These are phyloP conservation scores for Dictyostelium citrinum DNA, from an alignment of 78 protist species.

Conservation along the genomic window DNA sequence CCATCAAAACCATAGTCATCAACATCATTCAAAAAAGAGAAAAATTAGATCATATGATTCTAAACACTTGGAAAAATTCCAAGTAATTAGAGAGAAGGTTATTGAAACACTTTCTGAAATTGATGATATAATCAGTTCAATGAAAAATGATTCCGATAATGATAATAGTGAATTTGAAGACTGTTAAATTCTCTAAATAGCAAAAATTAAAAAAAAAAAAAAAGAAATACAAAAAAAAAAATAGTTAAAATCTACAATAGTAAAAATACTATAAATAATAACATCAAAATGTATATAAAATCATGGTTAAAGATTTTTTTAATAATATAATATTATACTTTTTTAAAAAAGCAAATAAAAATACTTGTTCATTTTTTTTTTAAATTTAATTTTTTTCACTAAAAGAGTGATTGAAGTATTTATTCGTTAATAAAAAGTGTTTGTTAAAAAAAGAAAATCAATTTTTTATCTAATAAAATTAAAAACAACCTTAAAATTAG, in stretches of 20 bases:
- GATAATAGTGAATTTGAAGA: slow-evolving; percentile 1
- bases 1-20: background rate
- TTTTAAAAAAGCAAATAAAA: background rate
- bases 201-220: no score
- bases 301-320: background rate
- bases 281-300: background rate
- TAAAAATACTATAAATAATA: background rate
- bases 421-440: no score
- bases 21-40: background rate
- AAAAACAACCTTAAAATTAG: no score
- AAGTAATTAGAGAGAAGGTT: background rate
- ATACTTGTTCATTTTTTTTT: background rate
- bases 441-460: no score
- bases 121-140: background rate
- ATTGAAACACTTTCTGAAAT: background rate
- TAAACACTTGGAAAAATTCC: background rate
- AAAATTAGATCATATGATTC: background rate
- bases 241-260: background rate
- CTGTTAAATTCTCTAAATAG: background rate
- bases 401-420: no score
- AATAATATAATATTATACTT: background rate
- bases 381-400: no score
- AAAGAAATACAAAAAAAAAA: no score
- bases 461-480: no score
- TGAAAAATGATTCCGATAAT: background rate